Base-by-base conservation (phyloP, 192 early-diverging fungal species). In the Coemansia nantahalensis region DNA sequence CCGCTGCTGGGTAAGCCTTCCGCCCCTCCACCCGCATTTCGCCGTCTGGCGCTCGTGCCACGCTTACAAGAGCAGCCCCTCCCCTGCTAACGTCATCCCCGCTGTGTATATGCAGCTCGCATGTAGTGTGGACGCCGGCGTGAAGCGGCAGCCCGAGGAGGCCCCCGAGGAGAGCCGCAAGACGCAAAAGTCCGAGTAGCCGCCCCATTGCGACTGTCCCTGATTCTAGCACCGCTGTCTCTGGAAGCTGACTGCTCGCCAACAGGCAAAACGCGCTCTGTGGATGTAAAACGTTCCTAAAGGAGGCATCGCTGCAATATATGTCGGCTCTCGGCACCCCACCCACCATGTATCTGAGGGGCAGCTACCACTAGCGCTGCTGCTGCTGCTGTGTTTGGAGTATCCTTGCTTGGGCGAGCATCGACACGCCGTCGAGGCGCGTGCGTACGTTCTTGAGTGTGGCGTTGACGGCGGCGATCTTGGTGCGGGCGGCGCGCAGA, bases 371-470 rank as follows among this genome's bases (percentile, higher is more conserved):
- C 31, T 32, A 9, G 5, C 9, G 31, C 9, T 32, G 46, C 26
- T 44, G 33, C 40, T 47, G 50, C 35, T 59, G 51, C 19, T 68
- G 68, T 23, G 50, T 24, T 39, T 71, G 68, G 16, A 71, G 30
- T 12, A 60, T 48, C 36, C 68, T 68, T 26, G 73, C 73, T 23
- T 77, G 73, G 0, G 73, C 73, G 15, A 77, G 58, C 65, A 77
- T 63, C n/a, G 73, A 61, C 2, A 77, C 40, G 12, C 58, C 62
- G 35, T 77, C 73, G 21, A 77, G 23, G 16, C 73, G 40, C 4
- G 65, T 22, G 6, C 66, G 54, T 0, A 77, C 73, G n/a, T 50
- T 56, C 23, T 68, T 77, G 23, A 77, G 50, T 8, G 45, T 63
- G 8, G 44, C 46, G 39, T 77, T 77, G 11, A 77, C 51, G 21